phyloP scores from a whole-genome alignment of 345 rosid species.

The Syzygium grande region DNA sequence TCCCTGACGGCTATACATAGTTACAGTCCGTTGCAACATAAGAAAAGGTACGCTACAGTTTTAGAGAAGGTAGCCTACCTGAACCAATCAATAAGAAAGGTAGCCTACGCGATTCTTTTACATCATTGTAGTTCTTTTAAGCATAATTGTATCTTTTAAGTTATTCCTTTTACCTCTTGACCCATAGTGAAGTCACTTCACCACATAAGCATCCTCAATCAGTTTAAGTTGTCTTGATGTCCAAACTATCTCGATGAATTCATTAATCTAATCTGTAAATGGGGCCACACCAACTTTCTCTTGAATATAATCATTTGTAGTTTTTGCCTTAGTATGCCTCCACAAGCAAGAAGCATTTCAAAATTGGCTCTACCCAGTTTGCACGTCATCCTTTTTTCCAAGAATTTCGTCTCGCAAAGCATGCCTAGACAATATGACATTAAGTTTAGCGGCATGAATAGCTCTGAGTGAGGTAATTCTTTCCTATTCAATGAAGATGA shows the following conservation, averaged over 20 bases:
- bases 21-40: neutral
- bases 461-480: neutral
- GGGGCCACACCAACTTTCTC: neutral
- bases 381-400: neutral
- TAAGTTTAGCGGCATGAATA: neutral
- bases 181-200: neutral
- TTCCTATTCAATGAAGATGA: neutral
- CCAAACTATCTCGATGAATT: neutral
- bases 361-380: neutral
- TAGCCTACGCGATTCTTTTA: neutral
- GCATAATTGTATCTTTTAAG: neutral
- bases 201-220: neutral
- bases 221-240: neutral
- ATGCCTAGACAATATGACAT: neutral
- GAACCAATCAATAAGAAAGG: neutral
- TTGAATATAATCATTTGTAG: neutral
- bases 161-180: neutral
- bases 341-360: neutral
- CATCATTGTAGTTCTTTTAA: neutral
- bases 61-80: neutral
- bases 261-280: neutral
- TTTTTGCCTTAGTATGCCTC: neutral
- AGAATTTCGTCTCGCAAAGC: neutral
- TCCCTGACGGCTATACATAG: neutral
- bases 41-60: neutral